A percentile compares a stretch with the other conserved stretches of the same genome.
phyloP scores from a whole-genome alignment of 192 early-diverging fungal species.

The Coemansia sp. region DNA sequence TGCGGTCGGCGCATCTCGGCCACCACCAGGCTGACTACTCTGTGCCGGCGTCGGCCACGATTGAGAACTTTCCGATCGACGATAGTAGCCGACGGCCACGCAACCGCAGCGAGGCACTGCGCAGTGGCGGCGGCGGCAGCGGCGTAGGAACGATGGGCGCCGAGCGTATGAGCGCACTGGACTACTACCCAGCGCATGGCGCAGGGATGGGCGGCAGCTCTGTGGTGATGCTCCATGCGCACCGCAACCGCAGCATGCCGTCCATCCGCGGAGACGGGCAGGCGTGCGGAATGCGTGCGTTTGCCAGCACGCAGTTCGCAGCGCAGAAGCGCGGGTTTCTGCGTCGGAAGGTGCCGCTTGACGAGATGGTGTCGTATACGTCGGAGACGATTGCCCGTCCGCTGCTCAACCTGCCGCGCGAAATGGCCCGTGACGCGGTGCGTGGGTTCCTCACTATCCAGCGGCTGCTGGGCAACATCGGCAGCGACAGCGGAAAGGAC shows the following conservation, averaged over 20 bases:
- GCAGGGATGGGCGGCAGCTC: background rate
- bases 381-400: conserved; percentile 75
- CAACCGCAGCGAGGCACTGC: conserved; percentile 25
- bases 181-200: conserved; percentile 25
- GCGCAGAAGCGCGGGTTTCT: conserved; percentile 86
- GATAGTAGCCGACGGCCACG: conserved; percentile 19
- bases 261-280: conserved; percentile 65
- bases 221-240: conserved; percentile 47
- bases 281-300: conserved; percentile 62
- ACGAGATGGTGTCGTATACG: conserved; percentile 75
- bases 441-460: conserved; percentile 84
- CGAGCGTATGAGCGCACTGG: conserved; percentile 32
- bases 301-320: conserved; percentile 89
- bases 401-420: conserved; percentile 78
- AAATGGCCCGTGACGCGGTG: conserved; percentile 82
- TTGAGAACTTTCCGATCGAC: conserved; percentile 24
- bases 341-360: conserved; percentile 79
- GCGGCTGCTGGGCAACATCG: conserved; percentile 77
- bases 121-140: conserved; percentile 2
- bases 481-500: conserved; percentile 34
- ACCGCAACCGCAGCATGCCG: conserved; percentile 66
- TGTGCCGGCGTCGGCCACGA: conserved; percentile 37
- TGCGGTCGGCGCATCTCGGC: background rate
- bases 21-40: conserved; percentile 26
- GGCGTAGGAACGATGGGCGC: background rate